Base-by-base conservation (phyloP, 495 filamentous ascomycete genomes). In the Mycothermus thermophilus region DNA sequence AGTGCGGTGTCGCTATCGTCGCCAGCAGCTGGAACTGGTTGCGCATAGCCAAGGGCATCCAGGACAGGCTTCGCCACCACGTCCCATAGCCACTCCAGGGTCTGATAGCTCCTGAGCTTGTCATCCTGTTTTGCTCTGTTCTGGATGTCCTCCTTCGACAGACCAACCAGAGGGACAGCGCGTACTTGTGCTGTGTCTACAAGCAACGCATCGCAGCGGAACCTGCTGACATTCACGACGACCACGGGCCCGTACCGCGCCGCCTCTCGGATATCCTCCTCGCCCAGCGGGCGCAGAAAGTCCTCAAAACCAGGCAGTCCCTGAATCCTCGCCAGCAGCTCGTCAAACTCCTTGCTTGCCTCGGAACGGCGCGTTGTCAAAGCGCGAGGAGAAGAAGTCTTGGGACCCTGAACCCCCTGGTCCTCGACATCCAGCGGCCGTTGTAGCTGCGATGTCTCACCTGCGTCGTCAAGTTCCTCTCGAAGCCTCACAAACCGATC, bases 61-160 rank as follows among this genome's bases (percentile, higher is more conserved):
- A 34, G 18, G 9, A 34, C 10, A 3, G 21, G 32, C 21, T 14
- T 9, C 3, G 22, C 32, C 8, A 10, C 20, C 3, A 11, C 15
- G n/a, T 15, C 8, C 32, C 32, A 34, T 14, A 34, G 32, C 32
- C 32, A 34, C 4, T 9, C 12, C n/a, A 34, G 32, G 10, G 20
- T 22, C 20, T 26, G 6, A 25, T 25, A 25, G 22, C 22, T 25
- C 22, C 22, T 7, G 15, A 25, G 13, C 11, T 26, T 16, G 5
- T 17, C 21, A 3, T 26, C 11, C 22, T 26, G 32, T 32, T 32
- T 19, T 26, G 20, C 22, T 18, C 8, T n/a, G 14, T 2, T 14
- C 20, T 5, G 2, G 3, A 12, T 22, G 12, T 34, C 32, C 5
- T 11, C 14, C 1, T 3, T 3, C 1, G 2, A 8, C 20, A 34